Percentiles rank a stretch among this genome's conserved stretches.
These are phyloP conservation scores for Xanthoconium stramineum DNA, from an alignment of 768 basidiomycete species.

Conservation along the genomic window DNA sequence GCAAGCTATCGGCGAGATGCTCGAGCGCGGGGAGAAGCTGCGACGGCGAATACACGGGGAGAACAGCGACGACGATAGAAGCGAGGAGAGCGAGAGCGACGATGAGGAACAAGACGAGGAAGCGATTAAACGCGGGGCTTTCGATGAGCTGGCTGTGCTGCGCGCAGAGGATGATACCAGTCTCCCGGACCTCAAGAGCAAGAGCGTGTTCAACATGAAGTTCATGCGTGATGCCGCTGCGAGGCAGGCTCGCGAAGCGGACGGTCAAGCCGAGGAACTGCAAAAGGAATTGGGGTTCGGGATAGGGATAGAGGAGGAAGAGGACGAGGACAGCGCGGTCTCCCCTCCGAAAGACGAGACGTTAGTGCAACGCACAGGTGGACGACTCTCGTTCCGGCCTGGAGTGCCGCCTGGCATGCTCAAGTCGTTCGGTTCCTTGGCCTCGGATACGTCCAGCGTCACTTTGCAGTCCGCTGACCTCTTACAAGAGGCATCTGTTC, in stretches of 20 bases:
- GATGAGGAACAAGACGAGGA: conserved; percentile 40
- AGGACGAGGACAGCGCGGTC: conserved; percentile 25
- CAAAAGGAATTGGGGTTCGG: conserved; percentile 59
- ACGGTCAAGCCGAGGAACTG: conserved; percentile 70
- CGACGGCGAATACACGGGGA: conserved; percentile 72
- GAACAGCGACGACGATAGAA: conserved; percentile 53
- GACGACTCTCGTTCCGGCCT: conserved; percentile 63
- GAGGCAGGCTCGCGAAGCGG: conserved; percentile 53
- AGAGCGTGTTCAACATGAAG: conserved; percentile 91
- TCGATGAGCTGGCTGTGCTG: conserved; percentile 68
- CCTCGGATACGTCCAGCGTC: conserved; percentile 63
- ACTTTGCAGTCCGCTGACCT: conserved; percentile 61
- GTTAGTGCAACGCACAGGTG: conserved; percentile 57
- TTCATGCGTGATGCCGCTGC: conserved; percentile 95
- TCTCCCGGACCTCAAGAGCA: conserved; percentile 37
- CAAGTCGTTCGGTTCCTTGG: conserved; percentile 31
- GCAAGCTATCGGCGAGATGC: conserved; percentile 79
- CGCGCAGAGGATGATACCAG: conserved; percentile 37
- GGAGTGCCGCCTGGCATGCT: conserved; percentile 29
- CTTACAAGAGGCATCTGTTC: conserved; percentile 32
- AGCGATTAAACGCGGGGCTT: conserved; percentile 60
- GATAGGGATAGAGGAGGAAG: conserved; percentile 30
- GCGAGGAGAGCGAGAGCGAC: conserved; percentile 42
- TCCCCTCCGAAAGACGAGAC: conserved; percentile 32
- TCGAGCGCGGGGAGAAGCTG: conserved; percentile 77